Conservation (phyloP, 2,329 filamentous ascomycete species). For the Esteya vermicola region DNA sequence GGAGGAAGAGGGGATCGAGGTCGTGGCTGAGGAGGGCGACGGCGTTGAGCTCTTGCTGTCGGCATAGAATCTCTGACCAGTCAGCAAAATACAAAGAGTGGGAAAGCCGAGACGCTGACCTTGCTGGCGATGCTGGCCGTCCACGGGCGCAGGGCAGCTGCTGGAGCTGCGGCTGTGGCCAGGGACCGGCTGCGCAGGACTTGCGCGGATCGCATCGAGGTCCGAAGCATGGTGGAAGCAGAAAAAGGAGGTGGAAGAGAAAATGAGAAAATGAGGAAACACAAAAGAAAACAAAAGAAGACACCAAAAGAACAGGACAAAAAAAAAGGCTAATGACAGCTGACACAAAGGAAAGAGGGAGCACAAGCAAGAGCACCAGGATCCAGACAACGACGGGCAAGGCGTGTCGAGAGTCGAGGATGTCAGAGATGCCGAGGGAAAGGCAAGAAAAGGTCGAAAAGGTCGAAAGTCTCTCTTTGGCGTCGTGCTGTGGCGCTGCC, state of each 20-base stretch:
- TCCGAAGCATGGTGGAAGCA: conserved; percentile 52
- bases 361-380: no score
- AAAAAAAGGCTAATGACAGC: no score
- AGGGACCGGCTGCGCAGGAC: conserved; percentile 40
- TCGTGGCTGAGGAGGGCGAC: background rate
- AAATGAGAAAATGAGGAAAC: background rate
- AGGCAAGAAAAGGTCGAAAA: background rate
- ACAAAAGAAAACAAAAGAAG: background rate
- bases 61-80: conserved; percentile 42
- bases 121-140: conserved; percentile 16
- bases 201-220: conserved; percentile 51
- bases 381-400: no score
- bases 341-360: no score
- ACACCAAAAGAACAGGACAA: no score
- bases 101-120: conserved; percentile 3
- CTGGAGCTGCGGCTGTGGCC: conserved; percentile 18
- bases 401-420: no score
- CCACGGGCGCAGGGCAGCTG: conserved; percentile 45
- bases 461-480: no score
- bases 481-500: no score
- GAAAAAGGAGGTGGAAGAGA: conserved; percentile 23
- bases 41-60: conserved; percentile 10
- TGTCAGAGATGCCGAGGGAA: background rate
- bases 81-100: no score
- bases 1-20: conserved; percentile 15